phyloP scores from a whole-genome alignment of 805 yeast species.

The Metschnikowia colocasiae region DNA sequence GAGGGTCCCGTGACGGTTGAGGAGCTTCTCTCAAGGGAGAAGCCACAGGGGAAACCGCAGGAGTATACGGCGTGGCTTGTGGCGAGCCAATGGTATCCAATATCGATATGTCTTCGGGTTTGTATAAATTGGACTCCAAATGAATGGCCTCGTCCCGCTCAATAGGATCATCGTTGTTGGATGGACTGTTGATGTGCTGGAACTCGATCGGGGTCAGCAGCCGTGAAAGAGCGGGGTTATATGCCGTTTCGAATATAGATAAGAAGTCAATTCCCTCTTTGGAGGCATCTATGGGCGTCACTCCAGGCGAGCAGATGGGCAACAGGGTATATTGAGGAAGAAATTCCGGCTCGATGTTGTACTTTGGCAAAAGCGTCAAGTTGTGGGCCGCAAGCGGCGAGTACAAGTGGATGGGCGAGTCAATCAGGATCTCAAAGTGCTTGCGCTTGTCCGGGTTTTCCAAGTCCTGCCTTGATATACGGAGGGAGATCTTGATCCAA shows the following conservation, averaged over 20 bases:
- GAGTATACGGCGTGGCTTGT: constrained; percentile 18
- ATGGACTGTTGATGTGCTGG: constrained; percentile 25
- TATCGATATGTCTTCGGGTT: constrained; percentile 45
- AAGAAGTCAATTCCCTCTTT: neutral
- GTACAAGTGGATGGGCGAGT: constrained; percentile 85
- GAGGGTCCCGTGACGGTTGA: constrained; percentile 15
- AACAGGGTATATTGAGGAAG: constrained; percentile 31
- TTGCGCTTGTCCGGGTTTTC: constrained; percentile 59
- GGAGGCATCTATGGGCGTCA: constrained; percentile 41
- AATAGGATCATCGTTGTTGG: constrained; percentile 31
- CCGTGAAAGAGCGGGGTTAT: constrained; percentile 6
- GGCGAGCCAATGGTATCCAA: constrained; percentile 15
- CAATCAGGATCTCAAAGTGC: constrained; percentile 92
- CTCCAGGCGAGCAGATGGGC: constrained; percentile 56
- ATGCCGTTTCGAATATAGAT: neutral
- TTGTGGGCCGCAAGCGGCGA: constrained; percentile 77
- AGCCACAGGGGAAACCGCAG: constrained; percentile 12
- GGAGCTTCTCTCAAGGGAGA: constrained; percentile 10
- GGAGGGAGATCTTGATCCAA: constrained; percentile 87
- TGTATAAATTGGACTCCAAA: constrained; percentile 46
- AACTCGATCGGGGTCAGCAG: constrained; percentile 19
- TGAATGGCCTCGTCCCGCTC: constrained; percentile 39
- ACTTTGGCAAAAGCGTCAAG: constrained; percentile 73
- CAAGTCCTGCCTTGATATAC: constrained; percentile 68
- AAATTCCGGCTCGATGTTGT: constrained; percentile 34